Conservation (phyloP, 306 rosid genomes). For the Malus asiatica region DNA sequence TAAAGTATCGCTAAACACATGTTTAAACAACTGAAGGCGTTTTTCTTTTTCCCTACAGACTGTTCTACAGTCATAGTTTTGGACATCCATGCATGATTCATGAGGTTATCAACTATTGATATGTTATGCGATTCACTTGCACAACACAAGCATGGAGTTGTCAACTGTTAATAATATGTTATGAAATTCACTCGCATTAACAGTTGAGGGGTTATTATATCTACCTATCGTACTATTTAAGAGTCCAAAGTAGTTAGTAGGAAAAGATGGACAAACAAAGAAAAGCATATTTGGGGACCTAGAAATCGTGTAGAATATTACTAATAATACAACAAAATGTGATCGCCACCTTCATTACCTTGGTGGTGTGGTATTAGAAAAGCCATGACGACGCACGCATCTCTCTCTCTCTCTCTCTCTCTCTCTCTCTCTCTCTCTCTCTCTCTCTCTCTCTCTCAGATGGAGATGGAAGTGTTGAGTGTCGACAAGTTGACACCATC, state of each 20-base stretch:
- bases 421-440: background rate
- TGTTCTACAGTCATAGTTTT: no score
- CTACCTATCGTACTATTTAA: background rate
- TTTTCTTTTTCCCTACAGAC: no score
- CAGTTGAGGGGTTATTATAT: no score
- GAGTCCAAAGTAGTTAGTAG: background rate
- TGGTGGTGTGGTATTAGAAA: conserved; percentile 1
- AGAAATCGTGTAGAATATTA: background rate
- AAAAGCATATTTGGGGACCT: conserved; percentile 1
- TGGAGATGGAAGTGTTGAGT: background rate
- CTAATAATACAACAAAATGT: conserved; percentile 1
- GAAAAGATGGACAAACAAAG: background rate
- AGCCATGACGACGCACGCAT: background rate
- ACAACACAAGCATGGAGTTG: background rate
- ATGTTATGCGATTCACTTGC: background rate
- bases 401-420: background rate
- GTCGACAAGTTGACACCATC: background rate
- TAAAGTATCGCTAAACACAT: no score
- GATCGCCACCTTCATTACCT: background rate
- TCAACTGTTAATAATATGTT: no score
- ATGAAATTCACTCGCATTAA: background rate
- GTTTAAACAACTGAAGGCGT: no score
- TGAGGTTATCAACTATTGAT: no score
- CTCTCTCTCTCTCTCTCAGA: background rate
- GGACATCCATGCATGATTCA: no score